Base-by-base conservation (phyloP, 2,329 filamentous ascomycete genomes). In the Colletotrichum destructivum region DNA sequence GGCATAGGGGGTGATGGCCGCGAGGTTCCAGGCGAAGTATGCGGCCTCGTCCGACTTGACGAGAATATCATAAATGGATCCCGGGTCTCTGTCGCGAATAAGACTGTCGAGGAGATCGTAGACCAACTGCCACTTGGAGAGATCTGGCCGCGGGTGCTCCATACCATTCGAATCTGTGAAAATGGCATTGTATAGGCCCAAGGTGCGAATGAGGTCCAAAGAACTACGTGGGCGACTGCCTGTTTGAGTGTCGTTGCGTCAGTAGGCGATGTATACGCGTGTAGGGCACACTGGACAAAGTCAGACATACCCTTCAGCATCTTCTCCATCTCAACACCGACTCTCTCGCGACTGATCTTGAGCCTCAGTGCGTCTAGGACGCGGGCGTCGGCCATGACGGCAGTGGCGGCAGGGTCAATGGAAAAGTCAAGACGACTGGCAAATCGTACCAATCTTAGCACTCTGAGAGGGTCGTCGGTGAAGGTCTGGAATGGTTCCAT, bases 261-360 rank as follows among this genome's bases (percentile, higher is more conserved):
- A 63, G 61, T 63, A n/a, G 1, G 12, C 5, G 13, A 18, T 49
- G 8, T 12, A 49, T 31, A 40, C 8, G 40, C 54, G 13, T 6
- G 44, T 18, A 16, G 52, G 21, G 12, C 8, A 57, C n/a, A 4
- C 6, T 8, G 40, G 47, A 18, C 49, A 31, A 18, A 15, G 23
- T 11, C 46, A 12, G 12, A 59, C 74, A 69, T 79, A 88, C 93
- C 93, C 81, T 90, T 92, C 21, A 98, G 85, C 91, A 97, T 97
- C 86, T 98, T 98, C 78, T 96, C 93, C 4, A 98, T 77, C 79
- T 99, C 96, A 4, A 92, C 88, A 0, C 94, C 94, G 2, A 99
- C 91, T 69, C 96, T 88, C 81, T 99, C 96, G 66, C 95, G 90
- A 77, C 94, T 98, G 75, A 99, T 98, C 80, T 99, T 99, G 40